Base-by-base conservation (phyloP, 73 alveolate genomes). In the Paramecium caudatum region DNA sequence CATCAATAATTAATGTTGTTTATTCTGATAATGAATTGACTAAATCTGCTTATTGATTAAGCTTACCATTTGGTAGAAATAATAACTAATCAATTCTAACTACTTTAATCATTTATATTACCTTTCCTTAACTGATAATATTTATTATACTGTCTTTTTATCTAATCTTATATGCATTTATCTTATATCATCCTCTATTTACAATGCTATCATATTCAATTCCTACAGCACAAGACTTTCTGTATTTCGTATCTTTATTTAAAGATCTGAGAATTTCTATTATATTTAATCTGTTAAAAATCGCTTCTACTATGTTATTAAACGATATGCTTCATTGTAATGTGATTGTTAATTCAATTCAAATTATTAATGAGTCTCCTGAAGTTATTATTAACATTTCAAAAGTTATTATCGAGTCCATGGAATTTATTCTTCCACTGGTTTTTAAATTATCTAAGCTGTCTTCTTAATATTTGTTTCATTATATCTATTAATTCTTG, bases 81-180 rank as follows among this genome's bases (percentile, higher is more conserved):
- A 55, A 10, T 43, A 55, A 55, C n/a, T 55, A 55, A 16, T 55
- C 80, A 23, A 55, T 55, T 55, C 80, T 55, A 19, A 55, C 80
- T 55, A 55, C 7, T 27, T 55, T 55, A 55, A 55, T 27, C 10
- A 5, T 27, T 9, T 5, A 25, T 19, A 25, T 7, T 55, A 55
- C 80, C 80, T 55, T 55, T 55, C 80, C 30, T 55, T 55, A 8
- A 25, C 30, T 2, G 80, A 23, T 55, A 19, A 12, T 9, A 55
- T 55, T 55, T 55, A 5, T 27, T 7, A 5, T 1, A 23, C 30
- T 4, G 80, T 1, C 23, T 55, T 23, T 55, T 55, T 23, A 8
- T 55, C 80, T 55, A 55, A 12, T 3, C 46, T 10, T 3, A 55
- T 55, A 23, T 55, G 3, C 41, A 4, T 55, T 55, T 55, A 23